phyloP scores from a whole-genome alignment of 805 yeast species.

The Metschnikowia picachoensis region DNA sequence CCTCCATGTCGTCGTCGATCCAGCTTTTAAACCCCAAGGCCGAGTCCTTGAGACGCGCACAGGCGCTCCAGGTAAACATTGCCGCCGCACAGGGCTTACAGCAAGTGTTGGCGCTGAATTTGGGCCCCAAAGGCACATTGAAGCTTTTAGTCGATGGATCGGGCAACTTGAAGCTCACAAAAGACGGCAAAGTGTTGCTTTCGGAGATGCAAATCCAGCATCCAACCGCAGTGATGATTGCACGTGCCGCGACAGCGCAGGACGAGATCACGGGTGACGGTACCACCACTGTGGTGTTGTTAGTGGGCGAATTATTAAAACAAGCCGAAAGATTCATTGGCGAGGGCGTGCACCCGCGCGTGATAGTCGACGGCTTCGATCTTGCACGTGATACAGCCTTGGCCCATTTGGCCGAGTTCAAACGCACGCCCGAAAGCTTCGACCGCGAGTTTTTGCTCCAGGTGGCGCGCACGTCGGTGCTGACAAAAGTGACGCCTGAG shows the following conservation, averaged over 20 bases:
- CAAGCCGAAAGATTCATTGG: slow-evolving; percentile 89
- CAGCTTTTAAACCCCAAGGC: slow-evolving; percentile 96
- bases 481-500: slow-evolving; percentile 80
- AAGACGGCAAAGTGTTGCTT: slow-evolving; percentile 91
- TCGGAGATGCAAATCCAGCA: slow-evolving; percentile 90
- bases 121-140: slow-evolving; percentile 96
- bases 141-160: slow-evolving; percentile 97
- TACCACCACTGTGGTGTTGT: slow-evolving; percentile 89
- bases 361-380: slow-evolving; percentile 93
- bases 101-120: slow-evolving; percentile 82
- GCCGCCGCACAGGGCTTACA: slow-evolving; percentile 97
- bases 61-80: slow-evolving; percentile 92
- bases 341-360: slow-evolving; percentile 96
- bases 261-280: slow-evolving; percentile 99
- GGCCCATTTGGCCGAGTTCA: slow-evolving; percentile 64
- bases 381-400: slow-evolving; percentile 75
- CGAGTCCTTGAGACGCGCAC: slow-evolving; percentile 91
- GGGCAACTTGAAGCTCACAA: slow-evolving; percentile 91
- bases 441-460: slow-evolving; percentile 87
- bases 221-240: slow-evolving; percentile 52
- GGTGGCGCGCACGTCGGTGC: slow-evolving; percentile 84
- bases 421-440: slow-evolving; percentile 46
- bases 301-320: slow-evolving; percentile 90
- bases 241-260: slow-evolving; percentile 97
- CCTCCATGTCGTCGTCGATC: slow-evolving; percentile 52